Conservation (phyloP, 805 yeast genomes). For the Spathaspora arborariae region DNA sequence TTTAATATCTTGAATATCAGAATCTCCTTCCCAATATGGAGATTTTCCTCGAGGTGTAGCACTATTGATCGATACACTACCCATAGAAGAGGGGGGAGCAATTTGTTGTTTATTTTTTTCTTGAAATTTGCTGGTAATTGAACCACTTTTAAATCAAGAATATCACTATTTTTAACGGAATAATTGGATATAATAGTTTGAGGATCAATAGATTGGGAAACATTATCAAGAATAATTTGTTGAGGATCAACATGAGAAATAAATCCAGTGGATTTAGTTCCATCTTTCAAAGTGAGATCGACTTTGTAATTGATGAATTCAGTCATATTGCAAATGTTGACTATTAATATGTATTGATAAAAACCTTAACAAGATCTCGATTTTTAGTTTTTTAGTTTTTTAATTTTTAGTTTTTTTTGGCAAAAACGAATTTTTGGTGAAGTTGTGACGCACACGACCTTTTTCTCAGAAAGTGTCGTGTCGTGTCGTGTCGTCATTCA, state of each 20-base stretch:
- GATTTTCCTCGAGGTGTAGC: background rate
- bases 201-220: constrained; percentile 13
- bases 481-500: background rate
- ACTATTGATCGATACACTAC: constrained; percentile 3
- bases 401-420: too few species aligned
- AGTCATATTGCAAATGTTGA: too few species aligned
- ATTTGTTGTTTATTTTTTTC: background rate
- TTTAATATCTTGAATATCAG: constrained; percentile 44
- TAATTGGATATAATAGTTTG: constrained; percentile 8
- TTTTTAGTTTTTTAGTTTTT: too few species aligned
- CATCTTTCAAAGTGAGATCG: constrained; percentile 35
- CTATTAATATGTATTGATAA: too few species aligned
- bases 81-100: constrained; percentile 10
- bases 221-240: constrained; percentile 24
- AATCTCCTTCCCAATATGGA: constrained; percentile 45
- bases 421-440: background rate
- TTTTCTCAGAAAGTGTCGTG: background rate
- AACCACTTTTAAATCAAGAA: constrained; percentile 53
- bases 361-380: too few species aligned
- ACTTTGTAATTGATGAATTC: constrained; percentile 42
- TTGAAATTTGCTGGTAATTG: constrained; percentile 44
- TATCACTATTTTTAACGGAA: constrained; percentile 31
- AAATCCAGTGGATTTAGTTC: constrained; percentile 29
- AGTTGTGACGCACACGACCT: background rate
- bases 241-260: constrained; percentile 30